These are phyloP conservation scores for Beauveria bassiana DNA, from an alignment of 2,329 filamentous ascomycete species.

Conservation along the genomic window DNA sequence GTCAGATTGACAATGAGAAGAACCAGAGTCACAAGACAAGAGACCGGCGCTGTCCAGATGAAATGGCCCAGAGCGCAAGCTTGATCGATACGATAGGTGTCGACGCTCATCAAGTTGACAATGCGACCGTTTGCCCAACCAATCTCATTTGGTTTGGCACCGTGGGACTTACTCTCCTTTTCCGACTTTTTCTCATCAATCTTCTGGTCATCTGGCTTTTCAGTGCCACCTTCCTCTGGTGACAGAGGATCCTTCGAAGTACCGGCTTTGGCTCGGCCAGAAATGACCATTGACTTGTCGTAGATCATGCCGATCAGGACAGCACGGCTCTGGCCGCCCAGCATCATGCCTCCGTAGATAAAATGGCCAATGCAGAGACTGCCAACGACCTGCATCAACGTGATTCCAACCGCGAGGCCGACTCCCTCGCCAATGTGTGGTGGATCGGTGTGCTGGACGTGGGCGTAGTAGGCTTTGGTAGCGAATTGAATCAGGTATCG, in stretches of 20 bases:
- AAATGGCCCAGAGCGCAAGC: constrained; percentile 86
- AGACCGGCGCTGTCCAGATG: constrained; percentile 77
- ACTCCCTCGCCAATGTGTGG: constrained; percentile 70
- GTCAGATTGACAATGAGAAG: constrained; percentile 79
- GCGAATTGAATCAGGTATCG: constrained; percentile 84
- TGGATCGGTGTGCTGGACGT: constrained; percentile 37
- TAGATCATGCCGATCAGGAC: constrained; percentile 83
- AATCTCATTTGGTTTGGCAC: constrained; percentile 46
- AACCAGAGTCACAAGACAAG: constrained; percentile 69
- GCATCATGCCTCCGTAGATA: constrained; percentile 85
- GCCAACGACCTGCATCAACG: constrained; percentile 75
- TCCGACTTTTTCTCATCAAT: constrained; percentile 31
- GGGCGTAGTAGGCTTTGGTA: constrained; percentile 66
- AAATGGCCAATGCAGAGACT: constrained; percentile 82
- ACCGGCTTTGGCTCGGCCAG: constrained; percentile 79
- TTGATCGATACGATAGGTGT: constrained; percentile 87
- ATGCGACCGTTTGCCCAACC: constrained; percentile 93
- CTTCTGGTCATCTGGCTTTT: constrained; percentile 32
- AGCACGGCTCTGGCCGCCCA: constrained; percentile 75
- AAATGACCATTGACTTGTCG: constrained; percentile 85
- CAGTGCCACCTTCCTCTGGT: constrained; percentile 35
- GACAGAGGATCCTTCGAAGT: constrained; percentile 37
- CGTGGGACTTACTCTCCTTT: constrained; percentile 26
- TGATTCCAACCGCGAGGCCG: constrained; percentile 77
- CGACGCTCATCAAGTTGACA: constrained; percentile 88